Base-by-base conservation (phyloP, 1,284 basidiomycete genomes). In the Albatrellus sp. region DNA sequence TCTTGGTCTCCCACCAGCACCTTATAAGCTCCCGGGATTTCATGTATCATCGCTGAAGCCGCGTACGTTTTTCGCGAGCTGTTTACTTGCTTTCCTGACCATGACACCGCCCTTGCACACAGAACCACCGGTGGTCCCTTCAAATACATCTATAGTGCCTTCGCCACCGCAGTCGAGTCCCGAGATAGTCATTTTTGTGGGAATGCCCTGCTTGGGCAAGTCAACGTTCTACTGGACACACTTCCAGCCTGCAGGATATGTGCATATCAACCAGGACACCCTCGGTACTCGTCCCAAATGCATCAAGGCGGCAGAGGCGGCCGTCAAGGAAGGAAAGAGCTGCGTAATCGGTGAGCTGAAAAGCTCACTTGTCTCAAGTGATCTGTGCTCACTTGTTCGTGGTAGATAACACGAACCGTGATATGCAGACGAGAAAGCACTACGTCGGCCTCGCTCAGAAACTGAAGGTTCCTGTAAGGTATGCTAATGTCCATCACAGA, bases 141-240 rank as follows among this genome's bases (percentile, higher is more conserved):
- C 78, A 32, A 69, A 75, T 36, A 13, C 7, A 24, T 7, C 24
- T 3, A 24, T 24, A 24, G 24, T 2, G 37, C 13, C 37, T 39
- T 24, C 9, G 14, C 20, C 24, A 24, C 24, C 24, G 24, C 24
- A 24, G 24, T 67, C 72, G 0, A 60, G 52, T 8, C 51, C 32
- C 2, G 73, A 87, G 57, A 66, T 96, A 2, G 78, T 97, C 2
- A 50, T 98, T 6, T 91, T 98, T 52, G 84, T 91, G 5, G 94
- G 93, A 11, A 80, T 77, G 44, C 93, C 94, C 0, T 83, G 81
- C 40, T 64, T 90, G 1, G 93, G 93, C 37, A 98, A 98, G 63
- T 83, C 89, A 0, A 74, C 79, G 0, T 87, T 93, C 59, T 97
- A 73, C 61, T 64, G 66, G 10, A 69, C 61, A 33, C 65, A 90